Percentiles rank a stretch among this genome's conserved stretches.
phyloP scores from a whole-genome alignment of 1,284 basidiomycete genomes.

The Ustilago nuda region DNA sequence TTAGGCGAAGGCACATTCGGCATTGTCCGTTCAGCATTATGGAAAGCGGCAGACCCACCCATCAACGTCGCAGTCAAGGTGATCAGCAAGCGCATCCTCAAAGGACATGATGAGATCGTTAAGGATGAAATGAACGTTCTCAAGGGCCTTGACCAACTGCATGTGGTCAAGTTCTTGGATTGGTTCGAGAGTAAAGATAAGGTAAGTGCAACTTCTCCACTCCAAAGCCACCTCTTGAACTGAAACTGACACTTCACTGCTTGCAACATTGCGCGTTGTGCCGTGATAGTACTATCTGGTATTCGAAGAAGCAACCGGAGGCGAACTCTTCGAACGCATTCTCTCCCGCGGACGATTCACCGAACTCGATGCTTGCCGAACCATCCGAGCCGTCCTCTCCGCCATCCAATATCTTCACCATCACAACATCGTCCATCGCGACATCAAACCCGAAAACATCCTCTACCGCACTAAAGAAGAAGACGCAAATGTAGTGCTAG shows the following conservation, averaged over 20 bases:
- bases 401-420: constrained; percentile 67
- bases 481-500: constrained; percentile 72
- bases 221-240: not conserved
- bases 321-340: constrained; percentile 70
- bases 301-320: constrained; percentile 70
- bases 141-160: constrained; percentile 65
- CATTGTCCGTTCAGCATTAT: constrained; percentile 59
- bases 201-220: constrained; percentile 13
- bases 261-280: not conserved
- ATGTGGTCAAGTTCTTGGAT: constrained; percentile 73
- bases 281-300: constrained; percentile 68
- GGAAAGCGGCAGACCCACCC: constrained; percentile 59
- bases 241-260: not conserved
- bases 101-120: constrained; percentile 65
- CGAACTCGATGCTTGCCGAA: constrained; percentile 67
- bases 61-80: constrained; percentile 67
- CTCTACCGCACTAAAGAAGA: constrained; percentile 81
- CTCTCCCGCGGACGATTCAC: constrained; percentile 65
- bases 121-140: constrained; percentile 68
- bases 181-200: constrained; percentile 68
- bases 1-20: constrained; percentile 68
- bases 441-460: constrained; percentile 82
- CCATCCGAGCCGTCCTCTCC: constrained; percentile 61
- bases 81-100: constrained; percentile 64
- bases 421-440: constrained; percentile 67